phyloP scores from a whole-genome alignment of 805 yeast genomes.

The Candida hispaniensis region DNA sequence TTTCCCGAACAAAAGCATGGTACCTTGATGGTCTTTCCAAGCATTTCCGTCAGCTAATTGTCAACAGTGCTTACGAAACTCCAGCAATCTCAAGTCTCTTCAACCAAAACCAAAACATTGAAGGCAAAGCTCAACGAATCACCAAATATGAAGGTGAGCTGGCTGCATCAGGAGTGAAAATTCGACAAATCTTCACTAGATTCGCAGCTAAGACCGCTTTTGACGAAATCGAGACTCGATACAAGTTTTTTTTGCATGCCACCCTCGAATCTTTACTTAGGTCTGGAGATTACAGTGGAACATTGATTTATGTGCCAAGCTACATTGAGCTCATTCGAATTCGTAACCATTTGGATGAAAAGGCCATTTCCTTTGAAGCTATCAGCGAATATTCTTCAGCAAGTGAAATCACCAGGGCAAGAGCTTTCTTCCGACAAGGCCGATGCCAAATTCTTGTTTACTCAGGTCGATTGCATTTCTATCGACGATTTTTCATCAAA shows the following conservation, averaged over 20 bases:
- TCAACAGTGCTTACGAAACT: slow-evolving; percentile 64
- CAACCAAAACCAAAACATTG: slow-evolving; percentile 28
- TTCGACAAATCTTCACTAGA: slow-evolving; percentile 50
- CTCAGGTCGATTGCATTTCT: slow-evolving; percentile 90
- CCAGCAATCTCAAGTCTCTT: slow-evolving; percentile 69
- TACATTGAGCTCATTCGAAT: slow-evolving; percentile 78
- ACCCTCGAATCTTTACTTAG: slow-evolving; percentile 59
- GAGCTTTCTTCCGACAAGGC: slow-evolving; percentile 57
- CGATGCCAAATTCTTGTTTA: slow-evolving; percentile 65
- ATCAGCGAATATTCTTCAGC: slow-evolving; percentile 76
- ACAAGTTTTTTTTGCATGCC: slow-evolving; percentile 65
- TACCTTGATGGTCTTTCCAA: slow-evolving; percentile 72
- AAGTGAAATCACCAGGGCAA: slow-evolving; percentile 56
- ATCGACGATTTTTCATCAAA: slow-evolving; percentile 68
- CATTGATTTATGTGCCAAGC: slow-evolving; percentile 70
- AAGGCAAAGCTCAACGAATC: slow-evolving; percentile 30
- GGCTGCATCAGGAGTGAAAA: slow-evolving; percentile 50
- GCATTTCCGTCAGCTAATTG: slow-evolving; percentile 63
- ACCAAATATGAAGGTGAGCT: slow-evolving; percentile 47
- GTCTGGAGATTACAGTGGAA: slow-evolving; percentile 57
- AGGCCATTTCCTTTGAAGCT: slow-evolving; percentile 56
- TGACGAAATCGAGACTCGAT: slow-evolving; percentile 72
- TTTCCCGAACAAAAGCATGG: slow-evolving; percentile 87
- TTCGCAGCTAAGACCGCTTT: slow-evolving; percentile 45
- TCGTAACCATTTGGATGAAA: slow-evolving; percentile 51